Evolutionary conservation across 768 basidiomycete genomes (phyloP).

Genomic region (Auriscalpium vulgare): DNA sequence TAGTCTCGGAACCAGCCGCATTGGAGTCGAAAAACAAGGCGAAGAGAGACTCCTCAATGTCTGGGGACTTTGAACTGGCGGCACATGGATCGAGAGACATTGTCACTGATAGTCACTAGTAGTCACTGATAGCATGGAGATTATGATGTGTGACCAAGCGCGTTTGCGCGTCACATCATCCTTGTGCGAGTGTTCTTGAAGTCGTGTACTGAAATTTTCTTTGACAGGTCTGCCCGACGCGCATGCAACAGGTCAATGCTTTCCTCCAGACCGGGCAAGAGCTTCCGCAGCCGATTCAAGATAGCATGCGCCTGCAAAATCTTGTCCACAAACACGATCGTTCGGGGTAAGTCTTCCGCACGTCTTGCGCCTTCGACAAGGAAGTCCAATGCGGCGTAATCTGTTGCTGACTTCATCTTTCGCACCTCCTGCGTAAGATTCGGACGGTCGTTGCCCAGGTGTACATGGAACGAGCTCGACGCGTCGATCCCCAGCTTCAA

Average conservation of each 20-base stretch:
- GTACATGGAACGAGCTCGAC: constrained; percentile 22
- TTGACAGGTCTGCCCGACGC: background rate
- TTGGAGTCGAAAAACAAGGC: background rate
- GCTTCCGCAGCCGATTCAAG: background rate
- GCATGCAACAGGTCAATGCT: background rate
- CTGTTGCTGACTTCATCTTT: constrained; percentile 11
- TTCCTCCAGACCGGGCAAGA: background rate
- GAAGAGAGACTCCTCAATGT: background rate
- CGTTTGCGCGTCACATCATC: background rate
- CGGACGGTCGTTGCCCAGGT: constrained; percentile 29
- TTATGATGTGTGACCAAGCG: background rate
- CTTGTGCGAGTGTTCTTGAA: background rate
- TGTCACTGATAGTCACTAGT: background rate
- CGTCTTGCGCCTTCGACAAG: background rate
- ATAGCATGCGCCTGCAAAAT: background rate
- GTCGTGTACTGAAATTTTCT: background rate
- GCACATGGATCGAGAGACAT: background rate
- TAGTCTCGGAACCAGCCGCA: background rate
- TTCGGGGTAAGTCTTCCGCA: background rate
- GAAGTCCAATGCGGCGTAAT: background rate
- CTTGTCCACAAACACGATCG: background rate
- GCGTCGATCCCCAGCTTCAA: constrained; percentile 19
- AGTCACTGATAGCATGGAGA: background rate
- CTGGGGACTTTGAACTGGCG: background rate
- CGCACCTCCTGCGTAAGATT: constrained; percentile 25